A percentile compares a stretch with the other conserved stretches of the same genome.
These are phyloP conservation scores for Pythium catenulatum DNA, from an alignment of 352 stramenopile genomes.

Conservation along the genomic window DNA sequence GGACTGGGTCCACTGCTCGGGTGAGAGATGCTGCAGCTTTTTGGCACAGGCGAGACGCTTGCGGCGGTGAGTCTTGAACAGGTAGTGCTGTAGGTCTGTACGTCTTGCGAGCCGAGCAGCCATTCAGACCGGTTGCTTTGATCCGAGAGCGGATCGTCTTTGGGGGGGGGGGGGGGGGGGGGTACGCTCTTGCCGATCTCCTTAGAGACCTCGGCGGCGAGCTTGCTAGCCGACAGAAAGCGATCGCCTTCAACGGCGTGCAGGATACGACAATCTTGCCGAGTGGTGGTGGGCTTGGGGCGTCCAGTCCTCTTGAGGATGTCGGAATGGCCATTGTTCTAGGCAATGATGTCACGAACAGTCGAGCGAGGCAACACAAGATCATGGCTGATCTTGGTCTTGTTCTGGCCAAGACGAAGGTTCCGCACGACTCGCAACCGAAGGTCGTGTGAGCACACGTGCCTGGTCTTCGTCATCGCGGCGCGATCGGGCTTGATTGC, in stretches of 20 bases:
- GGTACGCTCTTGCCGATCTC: neutral
- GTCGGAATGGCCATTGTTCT: neutral
- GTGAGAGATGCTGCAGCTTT: neutral
- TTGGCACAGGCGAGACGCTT: slow-evolving; percentile 15
- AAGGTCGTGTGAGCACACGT: neutral
- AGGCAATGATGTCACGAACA: too few species aligned
- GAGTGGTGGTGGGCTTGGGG: neutral
- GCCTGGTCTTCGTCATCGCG: neutral
- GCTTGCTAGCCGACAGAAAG: neutral
- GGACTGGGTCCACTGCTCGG: neutral
- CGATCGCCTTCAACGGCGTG: neutral
- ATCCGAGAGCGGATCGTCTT: neutral
- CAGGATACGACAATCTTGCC: neutral
- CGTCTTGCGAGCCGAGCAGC: neutral
- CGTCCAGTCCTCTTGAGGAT: neutral
- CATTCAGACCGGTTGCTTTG: neutral
- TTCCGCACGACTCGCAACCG: neutral
- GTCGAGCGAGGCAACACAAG: too few species aligned
- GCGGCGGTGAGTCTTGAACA: neutral
- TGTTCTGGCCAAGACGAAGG: neutral
- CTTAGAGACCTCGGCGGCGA: neutral
- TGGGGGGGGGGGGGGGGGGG: too few species aligned
- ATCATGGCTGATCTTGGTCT: neutral
- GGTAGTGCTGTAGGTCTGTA: too few species aligned
- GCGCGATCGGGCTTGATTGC: neutral